Evolutionary conservation across 345 rosid species (phyloP).

Genomic region (Geranium brycei): DNA sequence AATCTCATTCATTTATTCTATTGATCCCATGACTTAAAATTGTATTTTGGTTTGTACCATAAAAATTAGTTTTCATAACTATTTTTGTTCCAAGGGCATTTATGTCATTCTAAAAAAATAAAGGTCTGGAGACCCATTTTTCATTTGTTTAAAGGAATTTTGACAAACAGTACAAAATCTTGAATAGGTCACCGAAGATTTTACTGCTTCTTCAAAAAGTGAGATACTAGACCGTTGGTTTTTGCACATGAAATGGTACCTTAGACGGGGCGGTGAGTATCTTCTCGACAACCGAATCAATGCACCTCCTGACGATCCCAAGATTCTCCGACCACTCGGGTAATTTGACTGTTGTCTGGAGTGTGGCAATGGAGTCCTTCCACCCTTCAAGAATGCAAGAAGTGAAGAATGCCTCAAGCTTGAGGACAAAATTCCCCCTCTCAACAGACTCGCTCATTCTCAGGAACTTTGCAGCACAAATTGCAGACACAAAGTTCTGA

Average conservation of each 20-base stretch:
- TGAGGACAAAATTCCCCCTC: conserved; percentile 59
- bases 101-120: too few relatives aligned
- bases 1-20: too few relatives aligned
- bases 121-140: too few relatives aligned
- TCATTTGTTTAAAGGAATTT: too few relatives aligned
- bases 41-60: too few relatives aligned
- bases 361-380: conserved; percentile 78
- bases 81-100: too few relatives aligned
- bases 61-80: too few relatives aligned
- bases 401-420: conserved; percentile 79
- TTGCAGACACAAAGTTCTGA: conserved; percentile 64
- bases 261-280: conserved; percentile 59
- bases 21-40: too few relatives aligned
- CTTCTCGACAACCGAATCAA: conserved; percentile 72
- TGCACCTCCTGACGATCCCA: conserved; percentile 70
- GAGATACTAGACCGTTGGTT: too few relatives aligned
- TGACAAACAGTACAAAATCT: too few relatives aligned
- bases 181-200: too few relatives aligned
- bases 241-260: conserved; percentile 23
- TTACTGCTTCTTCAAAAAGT: too few relatives aligned
- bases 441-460: conserved; percentile 79
- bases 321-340: conserved; percentile 86
- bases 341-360: conserved; percentile 51
- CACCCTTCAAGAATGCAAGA: conserved; percentile 90
- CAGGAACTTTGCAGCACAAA: conserved; percentile 87